Conservation (phyloP, 352 stramenopile species). For the Pseudoperonospora humuli region DNA sequence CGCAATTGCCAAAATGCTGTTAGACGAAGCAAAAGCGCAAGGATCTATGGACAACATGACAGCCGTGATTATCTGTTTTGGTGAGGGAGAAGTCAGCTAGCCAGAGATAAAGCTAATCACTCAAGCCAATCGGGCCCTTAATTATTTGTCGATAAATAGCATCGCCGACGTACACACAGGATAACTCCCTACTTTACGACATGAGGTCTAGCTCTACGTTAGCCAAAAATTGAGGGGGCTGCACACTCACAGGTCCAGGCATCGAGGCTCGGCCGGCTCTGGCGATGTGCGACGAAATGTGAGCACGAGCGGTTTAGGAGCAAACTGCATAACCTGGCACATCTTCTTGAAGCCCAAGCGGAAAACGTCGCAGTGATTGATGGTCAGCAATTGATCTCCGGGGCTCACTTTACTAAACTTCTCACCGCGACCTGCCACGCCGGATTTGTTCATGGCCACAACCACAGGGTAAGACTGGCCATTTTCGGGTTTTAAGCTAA, state of each 20-base stretch:
- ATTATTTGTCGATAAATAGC: conserved; percentile 27
- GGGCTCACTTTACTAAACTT: conserved; percentile 28
- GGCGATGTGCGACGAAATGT: conserved; percentile 43
- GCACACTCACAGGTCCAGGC: conserved; percentile 37
- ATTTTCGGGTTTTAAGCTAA: conserved; percentile 45
- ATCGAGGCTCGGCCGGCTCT: conserved; percentile 23
- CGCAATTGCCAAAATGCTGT: conserved; percentile 50
- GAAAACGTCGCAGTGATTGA: conserved; percentile 62
- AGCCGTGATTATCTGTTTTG: conserved; percentile 65
- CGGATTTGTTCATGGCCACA: conserved; percentile 28
- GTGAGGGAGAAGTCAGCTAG: conserved; percentile 8
- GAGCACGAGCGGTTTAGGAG: conserved; percentile 57
- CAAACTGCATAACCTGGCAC: conserved; percentile 54
- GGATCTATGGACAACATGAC: conserved; percentile 83
- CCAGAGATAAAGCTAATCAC: conserved; percentile 26
- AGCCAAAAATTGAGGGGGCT: neutral
- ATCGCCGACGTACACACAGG: neutral
- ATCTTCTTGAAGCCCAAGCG: conserved; percentile 47
- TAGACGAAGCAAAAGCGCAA: conserved; percentile 59
- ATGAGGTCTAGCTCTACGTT: neutral
- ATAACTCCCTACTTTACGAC: neutral
- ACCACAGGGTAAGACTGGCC: conserved; percentile 50
- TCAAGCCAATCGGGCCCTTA: conserved; percentile 16
- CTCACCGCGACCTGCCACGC: conserved; percentile 22
- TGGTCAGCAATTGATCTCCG: conserved; percentile 56